Base-by-base conservation (phyloP, 768 basidiomycete genomes). In the Kwoniella sp. region DNA sequence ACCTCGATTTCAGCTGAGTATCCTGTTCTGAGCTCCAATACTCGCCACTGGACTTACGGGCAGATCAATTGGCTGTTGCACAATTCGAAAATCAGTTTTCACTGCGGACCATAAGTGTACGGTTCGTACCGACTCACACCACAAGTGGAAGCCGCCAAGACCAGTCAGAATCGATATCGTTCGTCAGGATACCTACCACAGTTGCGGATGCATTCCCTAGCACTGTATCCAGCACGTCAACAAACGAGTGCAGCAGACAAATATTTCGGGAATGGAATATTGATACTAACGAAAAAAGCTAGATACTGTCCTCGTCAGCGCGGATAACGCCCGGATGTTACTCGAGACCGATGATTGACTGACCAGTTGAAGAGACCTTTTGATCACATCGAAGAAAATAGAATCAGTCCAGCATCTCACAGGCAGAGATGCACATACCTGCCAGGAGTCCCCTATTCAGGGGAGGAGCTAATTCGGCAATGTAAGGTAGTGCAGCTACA, bases 381-480 rank as follows among this genome's bases (percentile, higher is more conserved):
- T 2, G n/a, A 17, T 8, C 17, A 1, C 37, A 50, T 34, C n/a
- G n/a, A 25, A 56, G 5, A 34, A 34, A 13, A 13, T 5, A 5
- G 34, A 34, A 34, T 34, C 13, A 34, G 34, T 13, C 34, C 34
- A 34, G 5, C 34, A 34, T 11, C 20, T 52, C 22, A 47, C 59
- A 69, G 52, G 38, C 58, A 17, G 17, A 28, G 11, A 11, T 53
- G 26, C n/a, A 55, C 55, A 41, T 31, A 65, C 58, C 51, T 45
- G 61, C 52, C 22, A 65, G n/a, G 37, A 67, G 13, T 29, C 67
- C 66, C 25, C 72, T 34, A 20, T 64, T 70, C 11, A 68, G 45
- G 12, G 73, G 70, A 11, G 73, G 73, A 23, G 70, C 63, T n/a
- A 67, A 28, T 45, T 74, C 73, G 15, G 67, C 58, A 9, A 74